Evolutionary conservation across 2,329 filamentous ascomycete genomes (phyloP), one percentile per base, ranked within the genome.

Genomic region (Penicillium freii): DNA sequence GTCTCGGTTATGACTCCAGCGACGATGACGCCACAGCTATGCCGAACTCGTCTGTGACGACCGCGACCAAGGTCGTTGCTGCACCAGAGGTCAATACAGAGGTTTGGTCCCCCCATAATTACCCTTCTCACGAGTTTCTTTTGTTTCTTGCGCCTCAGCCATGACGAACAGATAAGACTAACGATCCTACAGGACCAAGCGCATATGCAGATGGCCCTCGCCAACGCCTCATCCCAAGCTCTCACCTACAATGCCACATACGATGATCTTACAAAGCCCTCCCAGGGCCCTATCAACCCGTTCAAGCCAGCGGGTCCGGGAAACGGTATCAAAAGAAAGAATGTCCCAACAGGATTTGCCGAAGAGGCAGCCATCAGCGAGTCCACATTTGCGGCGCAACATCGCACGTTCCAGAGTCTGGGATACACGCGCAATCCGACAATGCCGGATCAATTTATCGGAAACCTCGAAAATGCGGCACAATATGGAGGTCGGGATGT

Each of bases 311-410:
- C 86, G 29, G 75, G 81, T 19, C 72, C 75, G 15, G 70, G 65
- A 21, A 83, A 78, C 48, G 75, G 77, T 1, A 72, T 86, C 58
- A 93, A 92, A 75, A 86, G 90, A 59, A 93, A 92, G 71, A 93
- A 92, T 61, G 82, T 92, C 1, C 82, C 90, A 11, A 97, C 94
- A 0, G 94, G 94, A 11, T 88, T 85, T 67, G 94, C 94, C 2
- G 84, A 94, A 66, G 93, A 99, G 75, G 92, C 90, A 0, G 90
- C 85, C 65, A 86, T 99, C 62, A 96, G 91, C 73, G 94, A 97
- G 69, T 86, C 93, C 62, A 92, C 90, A 0, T 99, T 99, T 73
- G 86, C 91, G 65, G 85, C 85, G 69, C 92, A 94, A 63, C 92
- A 97, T 72, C 88, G 91, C 56, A 92, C 91, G 1, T 84, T 94